A percentile compares a stretch with the other conserved stretches of the same genome.
Conservation (phyloP, 2,329 filamentous ascomycete genomes). For the Rhynchosporium agropyri region DNA sequence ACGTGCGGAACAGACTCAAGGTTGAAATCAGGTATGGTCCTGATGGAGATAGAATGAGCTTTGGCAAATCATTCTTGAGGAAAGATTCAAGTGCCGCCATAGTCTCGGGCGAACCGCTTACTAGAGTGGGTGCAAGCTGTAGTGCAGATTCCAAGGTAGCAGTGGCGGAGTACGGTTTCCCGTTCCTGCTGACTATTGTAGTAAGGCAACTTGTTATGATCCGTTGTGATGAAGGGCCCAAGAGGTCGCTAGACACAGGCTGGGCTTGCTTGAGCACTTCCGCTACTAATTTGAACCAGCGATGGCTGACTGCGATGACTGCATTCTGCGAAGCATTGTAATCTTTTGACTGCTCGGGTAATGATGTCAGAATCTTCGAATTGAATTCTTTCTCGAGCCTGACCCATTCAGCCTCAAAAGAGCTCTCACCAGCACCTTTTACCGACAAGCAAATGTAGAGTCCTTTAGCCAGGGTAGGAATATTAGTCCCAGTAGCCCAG, state of each 20-base stretch:
- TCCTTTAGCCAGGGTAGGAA: constrained; percentile 44
- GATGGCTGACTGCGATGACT: constrained; percentile 64
- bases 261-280: constrained; percentile 40
- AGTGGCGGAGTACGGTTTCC: constrained; percentile 68
- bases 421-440: constrained; percentile 48
- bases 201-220: constrained; percentile 47
- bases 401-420: constrained; percentile 63
- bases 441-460: constrained; percentile 50
- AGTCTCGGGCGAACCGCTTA: constrained; percentile 48
- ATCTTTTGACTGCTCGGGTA: constrained; percentile 80
- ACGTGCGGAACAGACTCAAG: constrained; percentile 58
- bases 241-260: constrained; percentile 15
- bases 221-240: constrained; percentile 27
- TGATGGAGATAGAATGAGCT: constrained; percentile 69
- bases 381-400: constrained; percentile 63
- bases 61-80: constrained; percentile 56
- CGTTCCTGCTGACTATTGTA: constrained; percentile 56
- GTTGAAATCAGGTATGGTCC: constrained; percentile 66
- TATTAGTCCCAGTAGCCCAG: constrained; percentile 33
- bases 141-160: constrained; percentile 58
- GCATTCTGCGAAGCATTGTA: constrained; percentile 71
- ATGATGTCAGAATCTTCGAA: constrained; percentile 69
- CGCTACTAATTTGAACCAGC: constrained; percentile 60
- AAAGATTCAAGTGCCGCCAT: constrained; percentile 52
- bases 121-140: constrained; percentile 46